These are phyloP conservation scores for Claviceps monticola DNA, from an alignment of 2,329 filamentous ascomycete genomes.

Conservation along the genomic window DNA sequence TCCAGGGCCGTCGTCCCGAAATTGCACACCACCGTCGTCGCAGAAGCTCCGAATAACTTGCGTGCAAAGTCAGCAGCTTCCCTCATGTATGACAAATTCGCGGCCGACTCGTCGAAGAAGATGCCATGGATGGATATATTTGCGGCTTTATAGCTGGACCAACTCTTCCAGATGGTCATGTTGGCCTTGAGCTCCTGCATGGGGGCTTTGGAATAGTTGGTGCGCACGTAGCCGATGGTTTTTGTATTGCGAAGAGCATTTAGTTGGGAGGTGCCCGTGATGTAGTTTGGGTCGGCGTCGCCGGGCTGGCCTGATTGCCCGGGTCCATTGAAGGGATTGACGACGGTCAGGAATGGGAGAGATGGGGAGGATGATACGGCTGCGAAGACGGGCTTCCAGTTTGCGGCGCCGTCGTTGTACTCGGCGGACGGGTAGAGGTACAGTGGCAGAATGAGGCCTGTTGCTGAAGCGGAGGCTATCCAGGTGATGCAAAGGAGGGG, in stretches of 20 bases:
- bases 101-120: constrained; percentile 12
- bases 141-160: constrained; percentile 6
- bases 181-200: constrained; percentile 11
- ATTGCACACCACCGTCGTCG: constrained; percentile 11
- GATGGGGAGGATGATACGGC: constrained; percentile 5
- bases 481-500: not conserved
- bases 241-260: constrained; percentile 11
- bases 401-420: constrained; percentile 9
- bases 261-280: constrained; percentile 11
- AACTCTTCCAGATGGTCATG: constrained; percentile 10
- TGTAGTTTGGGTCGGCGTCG: constrained; percentile 11
- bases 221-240: constrained; percentile 13
- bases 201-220: constrained; percentile 7
- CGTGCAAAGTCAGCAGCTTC: constrained; percentile 8
- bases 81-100: constrained; percentile 8
- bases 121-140: constrained; percentile 11
- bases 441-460: constrained; percentile 11
- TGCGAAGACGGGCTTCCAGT: constrained; percentile 11
- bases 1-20: constrained; percentile 8
- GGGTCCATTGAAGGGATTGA: constrained; percentile 12
- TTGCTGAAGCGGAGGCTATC: constrained; percentile 2
- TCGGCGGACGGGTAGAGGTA: constrained; percentile 11
- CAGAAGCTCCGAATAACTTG: constrained; percentile 3
- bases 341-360: constrained; percentile 9
- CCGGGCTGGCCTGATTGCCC: constrained; percentile 9